A percentile compares a stretch with the other conserved stretches of the same genome.
These are phyloP conservation scores for Cadophora luteo-olivacea DNA, from an alignment of 2,329 filamentous ascomycete genomes.

Conservation along the genomic window DNA sequence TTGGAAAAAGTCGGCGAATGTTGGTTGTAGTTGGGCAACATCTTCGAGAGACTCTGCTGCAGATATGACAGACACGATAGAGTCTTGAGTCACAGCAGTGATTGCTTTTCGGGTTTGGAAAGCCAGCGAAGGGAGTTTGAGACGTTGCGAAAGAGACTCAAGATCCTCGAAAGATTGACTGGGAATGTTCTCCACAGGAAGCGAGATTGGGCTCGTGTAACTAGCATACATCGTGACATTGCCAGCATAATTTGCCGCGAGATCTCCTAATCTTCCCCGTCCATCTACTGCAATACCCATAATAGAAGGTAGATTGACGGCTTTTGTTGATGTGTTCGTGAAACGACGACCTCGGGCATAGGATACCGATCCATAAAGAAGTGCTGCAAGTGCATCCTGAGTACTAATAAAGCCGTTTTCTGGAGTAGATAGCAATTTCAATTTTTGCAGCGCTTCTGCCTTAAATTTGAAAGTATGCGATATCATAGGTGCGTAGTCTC, in stretches of 20 bases:
- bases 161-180: neutral
- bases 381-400: slow-evolving; percentile 10
- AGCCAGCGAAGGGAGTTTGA: neutral
- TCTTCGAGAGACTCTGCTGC: slow-evolving; percentile 6
- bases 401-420: neutral
- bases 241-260: neutral
- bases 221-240: slow-evolving; percentile 5
- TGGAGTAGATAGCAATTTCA: neutral
- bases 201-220: neutral
- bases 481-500: neutral
- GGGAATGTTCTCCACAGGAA: neutral
- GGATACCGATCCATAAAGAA: slow-evolving; percentile 12
- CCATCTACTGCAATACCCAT: slow-evolving; percentile 9
- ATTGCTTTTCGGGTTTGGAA: neutral
- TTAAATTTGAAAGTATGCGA: slow-evolving; percentile 10
- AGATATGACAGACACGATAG: neutral
- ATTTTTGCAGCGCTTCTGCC: neutral
- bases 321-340: neutral
- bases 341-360: neutral
- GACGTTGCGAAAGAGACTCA: neutral
- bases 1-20: slow-evolving; percentile 3
- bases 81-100: neutral
- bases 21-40: neutral
- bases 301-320: neutral
- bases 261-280: neutral